Base-by-base conservation (phyloP, 139 green algal species). In the Chlorella ohadii region DNA sequence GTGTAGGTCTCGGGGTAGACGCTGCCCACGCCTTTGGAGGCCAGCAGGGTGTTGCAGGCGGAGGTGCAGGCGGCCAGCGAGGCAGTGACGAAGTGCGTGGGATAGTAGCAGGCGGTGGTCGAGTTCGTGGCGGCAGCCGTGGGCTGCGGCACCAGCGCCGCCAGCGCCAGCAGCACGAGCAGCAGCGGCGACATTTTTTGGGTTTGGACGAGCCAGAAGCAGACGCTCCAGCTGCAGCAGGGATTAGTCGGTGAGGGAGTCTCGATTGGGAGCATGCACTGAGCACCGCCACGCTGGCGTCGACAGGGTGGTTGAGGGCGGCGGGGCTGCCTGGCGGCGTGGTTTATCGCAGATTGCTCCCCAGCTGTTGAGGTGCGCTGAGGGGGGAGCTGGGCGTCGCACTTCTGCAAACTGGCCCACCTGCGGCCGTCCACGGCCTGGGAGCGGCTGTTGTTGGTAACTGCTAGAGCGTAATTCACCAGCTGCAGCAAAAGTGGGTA, bases 1-100 rank as follows among this genome's bases (percentile, higher is more conserved):
- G 36, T 74, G 67, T 74, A 74, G 1, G 27, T 55, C 67, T 74
- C 36, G 22, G 67, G 67, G 28, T 38, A 74, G 67, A 74, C 47
- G 67, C 34, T 55, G 16, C 67, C 67, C 15, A 51, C 67, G 67
- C 67, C 67, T 22, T 47, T 47, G 9, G 67, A 38, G 23, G 67
- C 67, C 36, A 74, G 67, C 67, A 55, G 47, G 67, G 67, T 20
- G 17, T 51, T 17, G 36, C 67, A 74, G 28, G 23, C 23, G 36
- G 34, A 22, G 34, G 47, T 44, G 67, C 67, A 74, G 19, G 36
- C 34, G 19, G 67, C 33, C 67, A 55, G 67, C 34, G 34, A 38
- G 20, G 28, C 34, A 15, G 36, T 31, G 4, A 74, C 36, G 31
- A 74, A 74, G 36, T 74, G 67, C 2, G 67, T 74, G 19, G 19